Evolutionary conservation across 768 basidiomycete species (phyloP), one percentile per base, ranked within the genome.

Genomic region (Daedalea quercina): DNA sequence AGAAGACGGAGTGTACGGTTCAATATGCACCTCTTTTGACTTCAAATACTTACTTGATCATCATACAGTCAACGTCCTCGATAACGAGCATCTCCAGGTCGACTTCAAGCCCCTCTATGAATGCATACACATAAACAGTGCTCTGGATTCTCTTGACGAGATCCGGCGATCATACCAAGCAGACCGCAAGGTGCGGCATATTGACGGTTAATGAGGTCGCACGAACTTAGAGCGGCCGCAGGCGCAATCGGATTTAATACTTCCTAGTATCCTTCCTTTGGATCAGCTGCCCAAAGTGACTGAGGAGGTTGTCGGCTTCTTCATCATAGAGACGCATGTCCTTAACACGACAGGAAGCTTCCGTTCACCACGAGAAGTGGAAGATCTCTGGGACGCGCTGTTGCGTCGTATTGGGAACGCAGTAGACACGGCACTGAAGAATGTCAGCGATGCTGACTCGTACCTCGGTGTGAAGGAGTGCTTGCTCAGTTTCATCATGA

Each of bases 191-290:
- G 93, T 85, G 62, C 34, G 67, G 13, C 37, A 52, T 12, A 44
- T 6, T 45, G 12, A n/a, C 12, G 33, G 24, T 26, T 12, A 15
- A 31, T 28, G 42, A 19, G 19, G 26, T 12, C 2, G 9, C 17
- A 13, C 9, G 6, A 20, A 22, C 26, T 54, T 45, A 54, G n/a
- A 23, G 0, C 7, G 13, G 2, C 6, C 3, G 12, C 26, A 96
- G 95, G 92, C 94, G 0, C 96, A 99, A 88, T 95, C 96, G 1
- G 89, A 90, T 57, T 80, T 99, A 9, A 96, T 98, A 65, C 80
- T 99, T 25, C 93, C 90, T 1, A 73, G 74, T 24, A 85, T 85
- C 0, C 73, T 91, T 20, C 79, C 82, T 26, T 61, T 92, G 31
- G 65, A 76, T 1, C 78, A 85, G 2, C 78, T 98, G 3, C 76